phyloP scores from a whole-genome alignment of 345 rosid genomes.

The Pistacia vera region DNA sequence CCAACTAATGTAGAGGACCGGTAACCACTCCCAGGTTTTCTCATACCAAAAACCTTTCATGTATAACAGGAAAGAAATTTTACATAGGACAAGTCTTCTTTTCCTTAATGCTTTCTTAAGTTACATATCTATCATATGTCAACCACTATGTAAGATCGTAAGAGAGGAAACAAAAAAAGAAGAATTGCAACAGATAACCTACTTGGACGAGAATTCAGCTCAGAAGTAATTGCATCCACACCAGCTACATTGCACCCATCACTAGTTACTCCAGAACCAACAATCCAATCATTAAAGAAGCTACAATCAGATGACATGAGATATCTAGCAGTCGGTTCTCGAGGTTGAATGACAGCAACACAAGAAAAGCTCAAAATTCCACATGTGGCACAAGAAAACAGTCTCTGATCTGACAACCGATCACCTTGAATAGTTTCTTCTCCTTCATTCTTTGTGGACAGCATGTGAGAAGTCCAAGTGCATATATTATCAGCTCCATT shows the following conservation, averaged over 20 bases:
- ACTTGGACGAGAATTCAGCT: constrained; percentile 44
- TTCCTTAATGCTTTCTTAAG: not conserved
- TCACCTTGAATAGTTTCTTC: constrained; percentile 39
- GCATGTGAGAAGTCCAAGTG: constrained; percentile 13
- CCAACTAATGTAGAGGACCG: not conserved
- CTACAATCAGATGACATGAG: constrained; percentile 95
- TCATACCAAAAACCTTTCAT: constrained; percentile 1
- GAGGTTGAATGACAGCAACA: constrained; percentile 84
- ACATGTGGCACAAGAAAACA: constrained; percentile 88
- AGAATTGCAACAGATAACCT: constrained; percentile 31
- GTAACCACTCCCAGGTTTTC: not conserved
- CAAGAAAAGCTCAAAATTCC: constrained; percentile 90
- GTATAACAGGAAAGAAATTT: not conserved
- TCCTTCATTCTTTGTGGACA: constrained; percentile 30
- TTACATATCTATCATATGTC: constrained; percentile 1
- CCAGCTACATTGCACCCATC: constrained; percentile 29
- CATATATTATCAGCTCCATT: constrained; percentile 31
- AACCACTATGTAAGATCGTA: constrained; percentile 5
- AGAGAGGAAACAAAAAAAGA: constrained; percentile 4
- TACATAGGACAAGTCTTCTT: no score
- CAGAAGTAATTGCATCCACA: constrained; percentile 30
- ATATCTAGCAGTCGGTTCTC: constrained; percentile 75
- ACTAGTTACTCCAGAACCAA: constrained; percentile 52
- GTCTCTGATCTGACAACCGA: constrained; percentile 80
- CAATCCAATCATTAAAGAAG: constrained; percentile 84